Percentiles rank a stretch among this genome's conserved stretches.
phyloP scores from a whole-genome alignment of 2,329 filamentous ascomycete genomes.

The Epichloe festucae region DNA sequence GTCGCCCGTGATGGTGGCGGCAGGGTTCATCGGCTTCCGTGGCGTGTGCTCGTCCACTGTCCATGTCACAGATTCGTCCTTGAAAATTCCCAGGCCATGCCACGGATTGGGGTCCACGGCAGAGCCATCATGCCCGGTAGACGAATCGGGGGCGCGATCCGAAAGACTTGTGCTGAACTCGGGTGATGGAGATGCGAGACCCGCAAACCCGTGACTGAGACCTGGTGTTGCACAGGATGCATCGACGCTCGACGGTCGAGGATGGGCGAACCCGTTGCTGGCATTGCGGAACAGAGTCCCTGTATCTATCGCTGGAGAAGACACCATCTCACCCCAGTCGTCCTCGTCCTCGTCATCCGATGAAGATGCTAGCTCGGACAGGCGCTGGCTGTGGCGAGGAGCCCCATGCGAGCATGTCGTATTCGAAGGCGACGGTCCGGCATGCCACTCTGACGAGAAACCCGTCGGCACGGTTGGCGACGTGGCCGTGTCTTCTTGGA shows the following conservation, averaged over 20 bases:
- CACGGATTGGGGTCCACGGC: neutral
- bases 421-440: neutral
- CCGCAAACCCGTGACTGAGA: too few species aligned
- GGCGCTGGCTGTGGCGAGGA: too few species aligned
- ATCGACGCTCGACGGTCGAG: too few species aligned
- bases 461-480: conserved; percentile 4
- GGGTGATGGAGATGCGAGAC: neutral
- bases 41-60: neutral
- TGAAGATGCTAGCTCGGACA: neutral
- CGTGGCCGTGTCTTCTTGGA: neutral
- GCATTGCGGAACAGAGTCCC: neutral
- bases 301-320: conserved; percentile 15
- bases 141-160: neutral
- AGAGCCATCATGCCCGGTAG: neutral
- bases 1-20: too few species aligned
- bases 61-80: neutral
- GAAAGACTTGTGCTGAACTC: too few species aligned
- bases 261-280: neutral
- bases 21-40: too few species aligned
- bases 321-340: conserved; percentile 50
- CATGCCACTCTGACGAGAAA: neutral
- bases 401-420: neutral
- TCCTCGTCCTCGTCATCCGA: conserved; percentile 24
- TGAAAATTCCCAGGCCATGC: neutral
- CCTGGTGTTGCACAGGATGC: too few species aligned